Conservation (phyloP, 2,329 filamentous ascomycete genomes). For the Hypoxylon sp. region DNA sequence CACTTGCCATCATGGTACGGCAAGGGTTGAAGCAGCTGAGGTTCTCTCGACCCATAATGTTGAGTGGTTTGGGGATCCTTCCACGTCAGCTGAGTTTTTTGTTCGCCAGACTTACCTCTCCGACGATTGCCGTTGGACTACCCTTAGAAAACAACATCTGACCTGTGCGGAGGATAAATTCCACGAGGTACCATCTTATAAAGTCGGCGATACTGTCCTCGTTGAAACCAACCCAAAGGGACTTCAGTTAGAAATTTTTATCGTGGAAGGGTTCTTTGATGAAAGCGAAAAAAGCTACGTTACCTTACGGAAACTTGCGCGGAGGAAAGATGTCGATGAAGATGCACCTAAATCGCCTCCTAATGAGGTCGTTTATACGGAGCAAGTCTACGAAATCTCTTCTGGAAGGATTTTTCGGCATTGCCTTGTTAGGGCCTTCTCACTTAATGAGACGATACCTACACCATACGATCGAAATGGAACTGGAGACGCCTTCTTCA, state of each 20-base stretch:
- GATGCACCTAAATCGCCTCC: conserved; percentile 53
- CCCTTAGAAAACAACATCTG: conserved; percentile 69
- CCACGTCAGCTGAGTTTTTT: conserved; percentile 69
- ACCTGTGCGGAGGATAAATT: conserved; percentile 61
- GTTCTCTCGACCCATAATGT: conserved; percentile 71
- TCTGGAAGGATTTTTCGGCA: conserved; percentile 63
- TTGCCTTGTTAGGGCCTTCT: conserved; percentile 74
- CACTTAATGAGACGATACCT: conserved; percentile 62
- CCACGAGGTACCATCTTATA: conserved; percentile 54
- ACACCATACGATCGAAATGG: conserved; percentile 77
- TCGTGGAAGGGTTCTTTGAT: conserved; percentile 63
- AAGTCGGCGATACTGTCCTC: conserved; percentile 73
- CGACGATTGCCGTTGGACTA: conserved; percentile 72
- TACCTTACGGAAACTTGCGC: conserved; percentile 66
- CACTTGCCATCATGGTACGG: conserved; percentile 66
- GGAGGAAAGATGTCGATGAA: conserved; percentile 62
- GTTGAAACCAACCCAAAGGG: conserved; percentile 51
- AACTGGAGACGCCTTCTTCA: conserved; percentile 75
- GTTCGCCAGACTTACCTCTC: conserved; percentile 78
- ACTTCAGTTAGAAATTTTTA: conserved; percentile 70
- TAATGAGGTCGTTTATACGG: conserved; percentile 65
- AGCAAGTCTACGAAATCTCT: conserved; percentile 53
- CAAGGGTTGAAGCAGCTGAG: conserved; percentile 67
- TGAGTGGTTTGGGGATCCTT: conserved; percentile 68
- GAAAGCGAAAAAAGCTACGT: conserved; percentile 51